A percentile compares a stretch with the other conserved stretches of the same genome.
Evolutionary conservation across 768 basidiomycete species (phyloP).

Genomic region (Daedalea quercina): DNA sequence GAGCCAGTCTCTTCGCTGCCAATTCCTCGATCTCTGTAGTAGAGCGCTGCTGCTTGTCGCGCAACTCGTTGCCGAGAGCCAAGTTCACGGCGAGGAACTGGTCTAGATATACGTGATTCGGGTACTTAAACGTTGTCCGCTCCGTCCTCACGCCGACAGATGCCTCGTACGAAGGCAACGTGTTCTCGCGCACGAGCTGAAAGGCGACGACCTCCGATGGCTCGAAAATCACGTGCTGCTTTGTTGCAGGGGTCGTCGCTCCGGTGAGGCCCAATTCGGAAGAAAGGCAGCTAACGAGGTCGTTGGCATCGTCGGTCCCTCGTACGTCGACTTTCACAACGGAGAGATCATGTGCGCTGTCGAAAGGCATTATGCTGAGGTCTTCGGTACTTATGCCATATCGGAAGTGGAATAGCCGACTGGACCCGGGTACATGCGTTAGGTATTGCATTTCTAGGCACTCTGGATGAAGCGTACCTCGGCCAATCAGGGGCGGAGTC

Average conservation of each 20-base stretch:
- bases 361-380: conserved; percentile 18
- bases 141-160: conserved; percentile 18
- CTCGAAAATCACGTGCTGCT: conserved; percentile 52
- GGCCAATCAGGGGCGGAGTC: neutral
- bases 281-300: conserved; percentile 54
- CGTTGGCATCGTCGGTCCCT: conserved; percentile 35
- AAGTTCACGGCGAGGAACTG: conserved; percentile 59
- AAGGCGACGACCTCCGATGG: conserved; percentile 63
- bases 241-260: conserved; percentile 20
- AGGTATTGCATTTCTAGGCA: conserved; percentile 27
- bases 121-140: conserved; percentile 44
- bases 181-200: conserved; percentile 31
- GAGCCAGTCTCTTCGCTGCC: conserved; percentile 34
- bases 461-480: neutral
- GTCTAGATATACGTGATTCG: conserved; percentile 64
- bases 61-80: conserved; percentile 32
- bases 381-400: conserved; percentile 43
- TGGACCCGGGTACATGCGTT: no score
- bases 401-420: conserved; percentile 48
- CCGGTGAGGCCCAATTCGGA: conserved; percentile 30
- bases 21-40: conserved; percentile 42
- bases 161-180: conserved; percentile 14
- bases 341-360: conserved; percentile 28
- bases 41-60: conserved; percentile 31
- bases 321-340: conserved; percentile 49